A percentile compares a stretch with the other conserved stretches of the same genome.
Conservation (phyloP, 257 asterid genomes). For the Solanum dulcamara region DNA sequence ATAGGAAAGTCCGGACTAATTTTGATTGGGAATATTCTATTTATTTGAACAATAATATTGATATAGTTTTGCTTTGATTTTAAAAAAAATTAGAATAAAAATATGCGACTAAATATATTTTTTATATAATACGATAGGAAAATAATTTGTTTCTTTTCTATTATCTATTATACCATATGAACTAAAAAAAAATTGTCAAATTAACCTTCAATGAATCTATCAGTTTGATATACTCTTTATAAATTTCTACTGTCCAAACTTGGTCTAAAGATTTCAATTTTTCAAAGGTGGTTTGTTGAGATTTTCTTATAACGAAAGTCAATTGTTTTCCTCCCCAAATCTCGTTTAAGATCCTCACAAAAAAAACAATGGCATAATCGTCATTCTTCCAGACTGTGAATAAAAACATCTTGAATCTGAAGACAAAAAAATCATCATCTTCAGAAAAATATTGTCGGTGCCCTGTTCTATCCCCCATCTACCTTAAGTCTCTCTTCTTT, state of each 20-base stretch:
- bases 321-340: background rate
- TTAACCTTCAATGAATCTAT: background rate
- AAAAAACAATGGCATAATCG: background rate
- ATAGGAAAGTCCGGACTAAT: background rate
- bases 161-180: background rate
- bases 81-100: too few species aligned
- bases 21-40: background rate
- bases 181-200: background rate
- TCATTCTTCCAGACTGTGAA: background rate
- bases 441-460: background rate
- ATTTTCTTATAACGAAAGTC: background rate
- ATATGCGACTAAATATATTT: too few species aligned
- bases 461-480: background rate
- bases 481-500: background rate
- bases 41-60: background rate
- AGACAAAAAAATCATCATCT: background rate
- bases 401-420: background rate
- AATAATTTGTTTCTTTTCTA: too few species aligned
- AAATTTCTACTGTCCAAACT: background rate
- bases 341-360: background rate
- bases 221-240: background rate
- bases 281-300: background rate
- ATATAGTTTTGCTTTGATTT: too few species aligned
- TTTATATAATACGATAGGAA: too few species aligned
- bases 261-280: background rate